Conservation (phyloP, 345 rosid genomes). For the Melaleuca alternifolia region DNA sequence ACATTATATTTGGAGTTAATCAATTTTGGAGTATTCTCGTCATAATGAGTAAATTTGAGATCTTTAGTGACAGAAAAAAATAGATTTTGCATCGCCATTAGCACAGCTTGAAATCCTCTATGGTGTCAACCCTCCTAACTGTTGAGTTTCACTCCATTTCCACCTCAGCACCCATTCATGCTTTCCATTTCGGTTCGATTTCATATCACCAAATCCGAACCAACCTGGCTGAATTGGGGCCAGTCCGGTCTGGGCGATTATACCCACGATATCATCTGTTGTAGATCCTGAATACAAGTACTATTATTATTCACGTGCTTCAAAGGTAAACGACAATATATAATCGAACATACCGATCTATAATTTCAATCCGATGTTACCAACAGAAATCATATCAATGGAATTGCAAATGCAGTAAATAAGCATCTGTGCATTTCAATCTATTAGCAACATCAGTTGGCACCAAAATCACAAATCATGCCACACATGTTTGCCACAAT, state of each 20-base stretch:
- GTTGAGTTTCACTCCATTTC: not conserved
- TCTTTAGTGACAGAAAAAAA: too few species aligned
- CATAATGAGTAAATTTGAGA: too few species aligned
- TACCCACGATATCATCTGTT: not conserved
- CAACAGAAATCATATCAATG: not conserved
- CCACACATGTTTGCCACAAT: not conserved
- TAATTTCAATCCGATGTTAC: not conserved
- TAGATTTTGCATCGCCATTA: too few species aligned
- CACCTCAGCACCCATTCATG: not conserved
- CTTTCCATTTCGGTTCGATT: too few species aligned
- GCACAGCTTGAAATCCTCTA: too few species aligned
- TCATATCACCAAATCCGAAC: too few species aligned
- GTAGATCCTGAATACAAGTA: not conserved
- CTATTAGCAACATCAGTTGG: not conserved
- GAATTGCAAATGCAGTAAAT: not conserved
- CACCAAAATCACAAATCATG: not conserved
- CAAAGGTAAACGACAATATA: not conserved
- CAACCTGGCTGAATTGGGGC: too few species aligned
- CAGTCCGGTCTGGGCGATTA: too few species aligned
- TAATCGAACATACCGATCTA: not conserved
- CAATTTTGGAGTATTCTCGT: too few species aligned
- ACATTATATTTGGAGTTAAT: too few species aligned
- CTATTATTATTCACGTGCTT: not conserved
- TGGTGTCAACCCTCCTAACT: too few species aligned
- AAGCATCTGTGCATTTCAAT: not conserved